A percentile compares a stretch with the other conserved stretches of the same genome.
Conservation (phyloP, 768 basidiomycete species). For the Tylopilus plumbeoviolaceoides region DNA sequence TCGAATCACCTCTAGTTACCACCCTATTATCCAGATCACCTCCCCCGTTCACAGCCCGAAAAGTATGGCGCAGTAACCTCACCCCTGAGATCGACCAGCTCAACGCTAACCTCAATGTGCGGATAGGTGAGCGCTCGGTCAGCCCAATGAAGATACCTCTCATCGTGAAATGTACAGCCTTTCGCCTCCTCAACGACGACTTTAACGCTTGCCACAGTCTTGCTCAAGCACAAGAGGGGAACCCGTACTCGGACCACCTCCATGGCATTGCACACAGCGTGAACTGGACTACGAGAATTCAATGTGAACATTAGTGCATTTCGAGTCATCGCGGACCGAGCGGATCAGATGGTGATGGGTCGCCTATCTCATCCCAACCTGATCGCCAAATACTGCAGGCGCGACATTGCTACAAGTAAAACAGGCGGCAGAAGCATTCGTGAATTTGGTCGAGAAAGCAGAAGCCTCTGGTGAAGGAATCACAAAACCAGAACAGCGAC, state of each 20-base stretch:
- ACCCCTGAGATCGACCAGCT: too few species aligned
- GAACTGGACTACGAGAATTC: constrained; percentile 20
- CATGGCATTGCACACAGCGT: constrained; percentile 22
- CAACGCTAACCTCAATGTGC: constrained; percentile 18
- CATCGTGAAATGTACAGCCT: constrained; percentile 1
- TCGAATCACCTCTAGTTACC: too few species aligned
- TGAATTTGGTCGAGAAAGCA: constrained; percentile 3
- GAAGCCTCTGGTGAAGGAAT: too few species aligned
- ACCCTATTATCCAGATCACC: constrained; percentile 14
- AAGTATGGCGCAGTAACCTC: too few species aligned
- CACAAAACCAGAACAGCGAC: constrained; percentile 13
- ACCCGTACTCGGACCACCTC: constrained; percentile 18
- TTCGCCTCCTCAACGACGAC: constrained; percentile 19
- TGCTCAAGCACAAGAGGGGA: constrained; percentile 18
- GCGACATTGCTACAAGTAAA: too few species aligned
- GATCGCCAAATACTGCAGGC: too few species aligned
- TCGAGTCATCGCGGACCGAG: too few species aligned
- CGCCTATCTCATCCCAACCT: constrained; percentile 17
- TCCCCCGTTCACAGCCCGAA: too few species aligned
- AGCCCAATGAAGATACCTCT: neutral
- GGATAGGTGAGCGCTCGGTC: constrained; percentile 9
- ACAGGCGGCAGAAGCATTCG: constrained; percentile 5
- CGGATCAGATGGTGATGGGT: constrained; percentile 18
- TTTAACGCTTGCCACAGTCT: too few species aligned
- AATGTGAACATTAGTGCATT: constrained; percentile 5